Base-by-base conservation (phyloP, 208 protist genomes). In the Strigomonas galati region DNA sequence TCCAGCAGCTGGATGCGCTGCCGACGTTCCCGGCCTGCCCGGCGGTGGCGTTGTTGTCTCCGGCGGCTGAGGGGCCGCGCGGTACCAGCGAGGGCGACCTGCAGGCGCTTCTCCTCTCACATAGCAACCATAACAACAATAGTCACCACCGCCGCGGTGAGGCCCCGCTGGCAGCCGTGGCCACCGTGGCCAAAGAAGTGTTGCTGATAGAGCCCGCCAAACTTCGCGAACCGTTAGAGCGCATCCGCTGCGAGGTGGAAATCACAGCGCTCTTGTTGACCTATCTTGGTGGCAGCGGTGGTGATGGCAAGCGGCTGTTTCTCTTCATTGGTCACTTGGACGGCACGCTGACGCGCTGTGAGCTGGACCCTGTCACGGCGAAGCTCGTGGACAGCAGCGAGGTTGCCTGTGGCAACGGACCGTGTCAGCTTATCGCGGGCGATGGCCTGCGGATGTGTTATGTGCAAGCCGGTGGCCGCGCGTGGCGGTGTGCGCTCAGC, bases 181-280 rank as follows among this genome's bases (percentile, higher is more conserved):
- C 84, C 1, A 91, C 83, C 4, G 76, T 69, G 5, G 76, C 65
- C 37, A 71, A 83, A 21, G 85, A 94, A 48, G 85, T 94, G 10
- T 84, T 81, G 62, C 78, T 94, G 44, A 70, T 94, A 5, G 69
- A 84, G 59, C 79, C 84, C 7, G 65, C 73, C 27, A 76, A 72
- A 65, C 72, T 94, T 31, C 67, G 81, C 0, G 81, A 90, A 57
- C 82, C 84, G 21, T 69, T 94, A n/a, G 85, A 89, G 62, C 83
- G 60, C 6, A 82, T 94, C 28, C 54, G 28, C n/a, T 87, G 81
- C 32, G 62, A 70, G 9, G 67, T 65, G 24, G 49, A 58, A 0
- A 92, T 94, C 71, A 71, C 76, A 14, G 92, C 89, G 19, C 69
- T 94, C 24, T 72, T 94, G 21, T 67, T 94, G 43, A 94, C 89